Percentiles rank a stretch among this genome's conserved stretches.
phyloP scores from a whole-genome alignment of 1,284 basidiomycete genomes.

The Ceratobasidium sp. region DNA sequence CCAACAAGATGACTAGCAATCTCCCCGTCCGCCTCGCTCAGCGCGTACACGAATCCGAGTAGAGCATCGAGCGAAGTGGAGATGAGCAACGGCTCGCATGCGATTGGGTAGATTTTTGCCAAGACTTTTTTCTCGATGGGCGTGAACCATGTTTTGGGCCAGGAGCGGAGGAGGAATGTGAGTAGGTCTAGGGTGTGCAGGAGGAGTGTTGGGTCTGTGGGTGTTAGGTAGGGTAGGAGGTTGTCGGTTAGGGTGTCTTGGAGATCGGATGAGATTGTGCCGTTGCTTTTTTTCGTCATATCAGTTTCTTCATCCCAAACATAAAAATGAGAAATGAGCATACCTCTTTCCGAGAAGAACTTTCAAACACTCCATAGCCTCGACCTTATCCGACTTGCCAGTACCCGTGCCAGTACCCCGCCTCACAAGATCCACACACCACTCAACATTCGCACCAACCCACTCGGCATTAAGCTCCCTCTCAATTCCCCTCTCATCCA shows the following conservation, averaged over 20 bases:
- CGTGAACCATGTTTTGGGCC: constrained; percentile 74
- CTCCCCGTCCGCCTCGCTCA: constrained; percentile 85
- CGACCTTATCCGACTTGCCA: constrained; percentile 72
- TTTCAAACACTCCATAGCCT: constrained; percentile 84
- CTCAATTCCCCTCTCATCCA: constrained; percentile 49
- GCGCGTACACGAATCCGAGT: constrained; percentile 80
- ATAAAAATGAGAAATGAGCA: constrained; percentile 42
- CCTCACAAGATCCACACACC: constrained; percentile 81
- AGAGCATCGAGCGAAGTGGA: constrained; percentile 83
- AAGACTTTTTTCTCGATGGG: constrained; percentile 80
- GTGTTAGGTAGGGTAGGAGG: constrained; percentile 78
- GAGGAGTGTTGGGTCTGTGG: constrained; percentile 80
- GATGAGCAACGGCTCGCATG: constrained; percentile 78
- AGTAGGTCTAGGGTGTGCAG: constrained; percentile 69
- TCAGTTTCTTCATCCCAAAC: constrained; percentile 5
- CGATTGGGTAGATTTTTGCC: constrained; percentile 74
- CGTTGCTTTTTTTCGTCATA: constrained; percentile 3
- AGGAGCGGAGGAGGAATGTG: constrained; percentile 75
- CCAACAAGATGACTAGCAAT: constrained; percentile 82
- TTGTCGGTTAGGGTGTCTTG: constrained; percentile 76
- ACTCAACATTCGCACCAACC: constrained; percentile 83
- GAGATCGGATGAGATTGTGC: constrained; percentile 69
- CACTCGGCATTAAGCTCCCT: constrained; percentile 78
- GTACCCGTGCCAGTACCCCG: constrained; percentile 73
- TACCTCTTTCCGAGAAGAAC: constrained; percentile 75